Evolutionary conservation across 148 eudicot species (phyloP).

Genomic region (Chenopodium suecicum): DNA sequence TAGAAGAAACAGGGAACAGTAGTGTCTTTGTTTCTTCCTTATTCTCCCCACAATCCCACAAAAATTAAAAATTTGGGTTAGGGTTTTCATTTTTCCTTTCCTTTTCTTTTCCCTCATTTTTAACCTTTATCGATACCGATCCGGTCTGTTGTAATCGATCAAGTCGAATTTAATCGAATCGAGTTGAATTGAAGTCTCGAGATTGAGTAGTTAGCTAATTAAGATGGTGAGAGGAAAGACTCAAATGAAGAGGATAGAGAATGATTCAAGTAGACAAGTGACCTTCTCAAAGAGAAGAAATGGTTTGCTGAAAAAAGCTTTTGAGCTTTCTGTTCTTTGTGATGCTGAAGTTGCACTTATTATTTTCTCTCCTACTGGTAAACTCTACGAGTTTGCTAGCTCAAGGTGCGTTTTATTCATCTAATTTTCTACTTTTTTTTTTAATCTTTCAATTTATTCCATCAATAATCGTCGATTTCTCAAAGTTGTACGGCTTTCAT

Average conservation of each 20-base stretch:
- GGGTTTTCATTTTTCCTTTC: no score
- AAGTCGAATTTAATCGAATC: no score
- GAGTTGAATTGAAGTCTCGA: no score
- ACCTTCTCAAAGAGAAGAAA: constrained; percentile 76
- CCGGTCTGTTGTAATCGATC: background rate
- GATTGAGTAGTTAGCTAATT: no score
- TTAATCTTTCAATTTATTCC: background rate
- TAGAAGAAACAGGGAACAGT: constrained; percentile 15
- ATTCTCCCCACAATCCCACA: constrained; percentile 16
- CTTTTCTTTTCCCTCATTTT: constrained; percentile 27
- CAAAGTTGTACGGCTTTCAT: accelerated
- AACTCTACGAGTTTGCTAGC: constrained; percentile 65
- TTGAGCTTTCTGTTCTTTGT: constrained; percentile 68
- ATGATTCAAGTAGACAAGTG: constrained; percentile 66
- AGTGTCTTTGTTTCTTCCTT: constrained; percentile 19
- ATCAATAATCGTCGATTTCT: background rate
- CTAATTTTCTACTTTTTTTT: background rate
- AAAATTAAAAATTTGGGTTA: background rate
- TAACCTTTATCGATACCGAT: constrained; percentile 4
- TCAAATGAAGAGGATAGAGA: constrained; percentile 70
- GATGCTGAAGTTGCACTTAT: constrained; percentile 68
- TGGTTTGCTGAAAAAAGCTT: constrained; percentile 70
- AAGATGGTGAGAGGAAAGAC: constrained; percentile 78
- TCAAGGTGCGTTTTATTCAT: constrained; percentile 40
- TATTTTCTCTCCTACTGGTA: constrained; percentile 59